Percentiles rank a stretch among this genome's conserved stretches.
phyloP scores from a whole-genome alignment of 345 rosid species.

The Ceriops decandra region DNA sequence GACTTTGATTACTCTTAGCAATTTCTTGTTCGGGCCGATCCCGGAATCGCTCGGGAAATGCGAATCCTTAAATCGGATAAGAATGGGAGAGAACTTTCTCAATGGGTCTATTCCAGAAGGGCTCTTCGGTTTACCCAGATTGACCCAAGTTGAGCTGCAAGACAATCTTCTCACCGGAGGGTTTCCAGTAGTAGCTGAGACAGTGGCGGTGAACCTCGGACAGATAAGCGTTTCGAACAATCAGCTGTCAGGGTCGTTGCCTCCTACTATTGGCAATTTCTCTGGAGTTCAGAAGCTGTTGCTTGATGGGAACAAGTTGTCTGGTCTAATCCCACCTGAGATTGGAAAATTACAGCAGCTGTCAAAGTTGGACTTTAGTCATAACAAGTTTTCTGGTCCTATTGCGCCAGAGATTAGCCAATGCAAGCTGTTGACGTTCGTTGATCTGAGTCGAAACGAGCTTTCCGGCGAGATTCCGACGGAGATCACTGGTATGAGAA shows the following conservation, averaged over 20 bases:
- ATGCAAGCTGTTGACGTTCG: constrained; percentile 71
- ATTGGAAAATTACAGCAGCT: constrained; percentile 78
- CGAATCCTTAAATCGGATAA: constrained; percentile 61
- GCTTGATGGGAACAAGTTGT: constrained; percentile 77
- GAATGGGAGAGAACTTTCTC: constrained; percentile 82
- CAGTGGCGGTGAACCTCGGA: constrained; percentile 51
- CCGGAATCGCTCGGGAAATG: constrained; percentile 74
- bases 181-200: constrained; percentile 46
- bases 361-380: constrained; percentile 75
- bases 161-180: constrained; percentile 62
- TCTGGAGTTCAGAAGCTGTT: constrained; percentile 79
- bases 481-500: constrained; percentile 73
- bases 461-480: constrained; percentile 77
- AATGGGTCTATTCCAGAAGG: constrained; percentile 86
- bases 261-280: constrained; percentile 68
- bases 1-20: constrained; percentile 66
- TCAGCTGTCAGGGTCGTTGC: constrained; percentile 67
- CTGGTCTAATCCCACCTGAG: constrained; percentile 68
- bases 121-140: constrained; percentile 60
- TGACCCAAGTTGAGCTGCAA: constrained; percentile 78
- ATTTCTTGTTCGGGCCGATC: constrained; percentile 75
- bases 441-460: constrained; percentile 77
- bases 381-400: constrained; percentile 61
- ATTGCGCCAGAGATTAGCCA: constrained; percentile 66
- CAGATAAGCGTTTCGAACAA: constrained; percentile 80